Evolutionary conservation across 2,329 filamentous ascomycete genomes (phyloP).

Genomic region (Talaromyces sp.): DNA sequence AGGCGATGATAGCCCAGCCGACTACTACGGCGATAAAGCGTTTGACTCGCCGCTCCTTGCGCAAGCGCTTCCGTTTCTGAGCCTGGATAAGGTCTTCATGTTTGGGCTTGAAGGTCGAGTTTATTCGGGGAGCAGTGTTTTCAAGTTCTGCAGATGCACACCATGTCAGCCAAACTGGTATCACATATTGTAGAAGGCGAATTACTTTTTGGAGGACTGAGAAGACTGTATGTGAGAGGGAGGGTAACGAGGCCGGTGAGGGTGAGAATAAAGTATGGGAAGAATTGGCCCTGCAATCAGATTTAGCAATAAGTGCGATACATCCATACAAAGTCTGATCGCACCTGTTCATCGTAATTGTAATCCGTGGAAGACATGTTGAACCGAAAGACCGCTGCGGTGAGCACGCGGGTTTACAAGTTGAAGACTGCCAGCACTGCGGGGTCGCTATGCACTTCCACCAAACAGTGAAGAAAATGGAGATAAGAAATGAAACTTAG

Average conservation of each 20-base stretch:
- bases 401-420: conserved; percentile 15
- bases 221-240: conserved; percentile 82
- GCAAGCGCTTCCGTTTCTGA: conserved; percentile 81
- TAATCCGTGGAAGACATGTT: conserved; percentile 85
- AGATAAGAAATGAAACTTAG: not conserved
- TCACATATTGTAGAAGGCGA: conserved; percentile 6
- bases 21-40: conserved; percentile 69
- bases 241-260: conserved; percentile 82
- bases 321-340: conserved; percentile 15
- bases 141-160: conserved; percentile 57
- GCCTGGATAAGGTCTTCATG: conserved; percentile 79
- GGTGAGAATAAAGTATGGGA: conserved; percentile 97
- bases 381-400: conserved; percentile 6
- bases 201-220: conserved; percentile 70
- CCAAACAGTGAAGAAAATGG: conserved; percentile 5
- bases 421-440: conserved; percentile 20
- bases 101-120: conserved; percentile 74
- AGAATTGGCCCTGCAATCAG: conserved; percentile 76
- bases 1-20: conserved; percentile 80
- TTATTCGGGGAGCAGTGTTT: conserved; percentile 76
- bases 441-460: conserved; percentile 18
- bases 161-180: too few species aligned
- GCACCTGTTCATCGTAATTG: conserved; percentile 91
- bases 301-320: not conserved
- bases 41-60: conserved; percentile 85